These are phyloP conservation scores for Zygoascus tannicola DNA, from an alignment of 805 yeast genomes.

Conservation along the genomic window DNA sequence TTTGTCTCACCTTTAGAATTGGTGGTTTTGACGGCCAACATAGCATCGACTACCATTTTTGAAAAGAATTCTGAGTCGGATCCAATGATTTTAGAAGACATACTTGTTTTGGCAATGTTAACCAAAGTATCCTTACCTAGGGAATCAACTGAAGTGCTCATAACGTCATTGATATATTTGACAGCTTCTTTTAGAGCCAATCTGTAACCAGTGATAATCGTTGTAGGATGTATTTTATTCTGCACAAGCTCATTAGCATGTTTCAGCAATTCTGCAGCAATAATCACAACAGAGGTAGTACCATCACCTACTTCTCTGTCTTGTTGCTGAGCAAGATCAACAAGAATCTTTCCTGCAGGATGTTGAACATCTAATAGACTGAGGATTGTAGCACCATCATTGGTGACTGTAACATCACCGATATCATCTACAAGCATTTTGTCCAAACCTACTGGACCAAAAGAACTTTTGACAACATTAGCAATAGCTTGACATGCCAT, in stretches of 20 bases:
- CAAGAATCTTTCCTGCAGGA: constrained; percentile 96
- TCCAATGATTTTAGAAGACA: constrained; percentile 95
- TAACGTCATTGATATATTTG: constrained; percentile 73
- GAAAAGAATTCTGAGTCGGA: constrained; percentile 86
- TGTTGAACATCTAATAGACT: constrained; percentile 90
- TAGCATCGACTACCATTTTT: constrained; percentile 86
- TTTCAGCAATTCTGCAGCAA: constrained; percentile 90
- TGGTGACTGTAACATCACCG: constrained; percentile 97
- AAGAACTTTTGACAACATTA: constrained; percentile 77
- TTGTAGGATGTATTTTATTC: constrained; percentile 93
- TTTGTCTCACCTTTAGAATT: constrained; percentile 79
- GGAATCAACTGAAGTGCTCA: constrained; percentile 69
- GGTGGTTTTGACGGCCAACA: constrained; percentile 87
- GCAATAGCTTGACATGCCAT: constrained; percentile 85
- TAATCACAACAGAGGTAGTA: constrained; percentile 87
- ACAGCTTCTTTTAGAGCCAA: constrained; percentile 88
- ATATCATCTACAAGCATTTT: constrained; percentile 98
- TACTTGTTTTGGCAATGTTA: constrained; percentile 91
- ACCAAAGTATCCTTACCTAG: constrained; percentile 76
- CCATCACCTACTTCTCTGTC: constrained; percentile 99
- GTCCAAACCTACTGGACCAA: constrained; percentile 97
- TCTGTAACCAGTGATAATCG: constrained; percentile 93
- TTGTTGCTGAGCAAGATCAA: constrained; percentile 96
- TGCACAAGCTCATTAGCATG: constrained; percentile 92
- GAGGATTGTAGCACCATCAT: constrained; percentile 96